Base-by-base conservation (phyloP, 768 basidiomycete genomes). In the Cyclocybe cylindracea region DNA sequence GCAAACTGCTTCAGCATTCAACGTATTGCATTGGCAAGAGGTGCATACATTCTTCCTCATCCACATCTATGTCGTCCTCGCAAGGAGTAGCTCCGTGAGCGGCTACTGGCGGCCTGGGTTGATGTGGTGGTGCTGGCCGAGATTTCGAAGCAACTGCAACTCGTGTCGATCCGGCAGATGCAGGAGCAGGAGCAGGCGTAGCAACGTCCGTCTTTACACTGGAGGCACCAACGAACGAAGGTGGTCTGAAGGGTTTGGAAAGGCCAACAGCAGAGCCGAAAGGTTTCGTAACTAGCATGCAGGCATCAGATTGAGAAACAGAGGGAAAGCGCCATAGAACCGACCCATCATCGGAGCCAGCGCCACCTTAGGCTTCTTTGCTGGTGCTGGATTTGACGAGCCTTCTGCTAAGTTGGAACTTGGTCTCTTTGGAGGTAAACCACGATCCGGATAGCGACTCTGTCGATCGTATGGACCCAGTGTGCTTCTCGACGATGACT, bases 211-310 rank as follows among this genome's bases (percentile, higher is more conserved):
- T 33, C 11, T 2, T 35, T 19, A 52, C 59, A 16, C 51, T 46
- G 8, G 52, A 46, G 18, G 58, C 51, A 39, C 51, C 58, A 13
- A 61, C 51, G 24, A 60, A 62, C 7, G 70, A 74, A 1, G 82
- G 81, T 1, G 75, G 61, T 58, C 71, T 77, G 60, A 77, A 78
- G 2, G 84, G 84, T 60, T 81, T 85, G 39, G 60, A 51, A 9
- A 61, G 39, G 2, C 49, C 39, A 32, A 50, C 51, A 1, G 51
- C 52, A 71, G 59, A 61, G 16, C 41, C 47, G 39, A 53, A 54
- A 9, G 59, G 56, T 39, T 55, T 61, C 2, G 59, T 58, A 4
- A 58, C 59, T 61, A n/a, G 6, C 4, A 36, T 7, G 7, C 36
- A 9, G n/a, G 10, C 18, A 19, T n/a, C 13, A 18, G 24, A n/a